Evolutionary conservation across 805 yeast genomes (phyloP), one percentile per base, ranked within the genome.

Genomic region (Kuraishia cidri): DNA sequence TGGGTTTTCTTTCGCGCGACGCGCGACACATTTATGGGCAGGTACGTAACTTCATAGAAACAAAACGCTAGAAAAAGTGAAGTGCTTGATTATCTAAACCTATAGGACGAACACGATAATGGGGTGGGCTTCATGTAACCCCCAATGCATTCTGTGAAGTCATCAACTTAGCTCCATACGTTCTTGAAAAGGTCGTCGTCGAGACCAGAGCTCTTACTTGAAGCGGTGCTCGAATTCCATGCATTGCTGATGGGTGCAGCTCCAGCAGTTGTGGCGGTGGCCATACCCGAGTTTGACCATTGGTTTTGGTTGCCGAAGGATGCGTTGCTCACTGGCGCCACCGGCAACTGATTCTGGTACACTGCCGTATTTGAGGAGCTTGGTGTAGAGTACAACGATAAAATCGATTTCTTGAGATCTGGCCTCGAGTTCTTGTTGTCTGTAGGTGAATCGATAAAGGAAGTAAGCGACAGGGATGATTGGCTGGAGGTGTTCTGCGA

Each of bases 381-480:
- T 14, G 79, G 82, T 2, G 83, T 71, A 1, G 94, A 74, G 54
- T 92, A 92, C 33, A 92, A 66, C 16, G 97, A 86, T 37, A 92
- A 60, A 38, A 92, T 92, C 1, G 96, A 85, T 58, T 85, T 85
- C 51, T 92, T 92, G 54, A 92, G 67, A 48, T 90, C 97, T 3
- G 92, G 90, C 48, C 95, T 69, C 22, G 66, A 32, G 34, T 42
- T 42, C 29, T 40, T 32, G 26, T 37, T 21, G 24, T 38, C 19
- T 28, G 37, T 26, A 29, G 35, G 21, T 46, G 40, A 31, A 38
- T 42, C 19, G 10, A 23, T 24, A 3, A 36, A 32, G n/a, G 36
- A 13, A n/a, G 9, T 20, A 13, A 22, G 24, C 12, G 26, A 11
- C 6, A 30, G n/a, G 5, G 13, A 12, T 5, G 28, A 26, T 9